Evolutionary conservation across 441 rosid species (phyloP).

Genomic region (Euphorbia schlechtendalii): DNA sequence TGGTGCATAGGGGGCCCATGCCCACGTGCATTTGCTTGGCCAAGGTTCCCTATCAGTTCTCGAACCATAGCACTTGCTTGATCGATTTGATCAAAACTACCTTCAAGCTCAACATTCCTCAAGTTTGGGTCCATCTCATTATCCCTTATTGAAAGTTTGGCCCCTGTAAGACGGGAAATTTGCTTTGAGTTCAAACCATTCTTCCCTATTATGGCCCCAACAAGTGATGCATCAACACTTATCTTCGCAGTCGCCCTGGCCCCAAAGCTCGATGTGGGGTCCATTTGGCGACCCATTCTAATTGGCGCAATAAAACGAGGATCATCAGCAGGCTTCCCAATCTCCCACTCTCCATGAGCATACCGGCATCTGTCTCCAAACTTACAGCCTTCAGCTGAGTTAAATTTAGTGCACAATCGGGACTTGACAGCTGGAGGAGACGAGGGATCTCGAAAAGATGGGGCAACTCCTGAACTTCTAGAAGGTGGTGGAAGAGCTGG

Average conservation of each 20-base stretch:
- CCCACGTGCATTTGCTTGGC: constrained; percentile 24
- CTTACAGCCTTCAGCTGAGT: constrained; percentile 76
- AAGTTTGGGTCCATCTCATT: constrained; percentile 68
- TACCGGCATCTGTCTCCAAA: constrained; percentile 72
- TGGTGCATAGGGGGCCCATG: constrained; percentile 31
- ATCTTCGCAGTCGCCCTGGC: constrained; percentile 85
- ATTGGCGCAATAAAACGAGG: constrained; percentile 44
- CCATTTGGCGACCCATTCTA: constrained; percentile 46
- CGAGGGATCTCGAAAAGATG: constrained; percentile 46
- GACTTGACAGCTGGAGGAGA: constrained; percentile 49
- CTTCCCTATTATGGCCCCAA: constrained; percentile 92
- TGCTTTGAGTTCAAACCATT: constrained; percentile 90
- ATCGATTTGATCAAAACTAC: constrained; percentile 85
- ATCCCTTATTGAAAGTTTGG: constrained; percentile 76
- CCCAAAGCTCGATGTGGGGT: constrained; percentile 70
- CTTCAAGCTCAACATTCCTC: constrained; percentile 91
- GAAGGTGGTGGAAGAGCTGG: constrained; percentile 46
- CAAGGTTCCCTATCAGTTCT: constrained; percentile 62
- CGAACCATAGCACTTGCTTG: constrained; percentile 92
- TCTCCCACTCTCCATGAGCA: constrained; percentile 86
- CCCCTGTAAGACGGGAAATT: constrained; percentile 77
- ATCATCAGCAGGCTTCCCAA: constrained; percentile 57
- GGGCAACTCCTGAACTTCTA: constrained; percentile 47
- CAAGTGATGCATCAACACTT: constrained; percentile 85
- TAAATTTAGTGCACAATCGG: constrained; percentile 61